Percentiles rank a stretch among this genome's conserved stretches.
Evolutionary conservation across 805 yeast species (phyloP).

Genomic region (Jamesozyma jinghongensis): DNA sequence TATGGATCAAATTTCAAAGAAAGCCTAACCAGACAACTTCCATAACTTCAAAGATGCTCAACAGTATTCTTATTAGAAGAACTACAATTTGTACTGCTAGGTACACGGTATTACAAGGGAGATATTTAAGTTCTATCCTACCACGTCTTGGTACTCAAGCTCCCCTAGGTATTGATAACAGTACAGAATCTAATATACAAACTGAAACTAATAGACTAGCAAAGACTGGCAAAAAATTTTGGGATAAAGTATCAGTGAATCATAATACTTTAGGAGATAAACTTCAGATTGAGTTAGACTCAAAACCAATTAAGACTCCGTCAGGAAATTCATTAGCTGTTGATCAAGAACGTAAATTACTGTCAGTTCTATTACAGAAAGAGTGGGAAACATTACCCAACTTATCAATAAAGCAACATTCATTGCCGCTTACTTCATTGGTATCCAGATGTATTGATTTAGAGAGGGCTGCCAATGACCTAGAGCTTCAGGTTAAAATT

Average conservation of each 20-base stretch:
- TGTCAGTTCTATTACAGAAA: conserved; percentile 70
- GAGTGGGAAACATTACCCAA: conserved; percentile 79
- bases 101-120: too few species aligned
- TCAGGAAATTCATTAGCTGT: conserved; percentile 60
- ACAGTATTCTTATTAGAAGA: background rate
- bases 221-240: conserved; percentile 63
- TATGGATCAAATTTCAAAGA: too few species aligned
- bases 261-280: conserved; percentile 27
- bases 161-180: conserved; percentile 26
- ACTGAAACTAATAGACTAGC: conserved; percentile 63
- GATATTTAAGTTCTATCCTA: background rate
- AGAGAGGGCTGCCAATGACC: conserved; percentile 31
- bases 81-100: background rate
- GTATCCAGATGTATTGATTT: conserved; percentile 83
- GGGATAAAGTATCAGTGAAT: conserved; percentile 56
- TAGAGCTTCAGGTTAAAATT: conserved; percentile 43
- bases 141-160: background rate
- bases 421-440: conserved; percentile 80
- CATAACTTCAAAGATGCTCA: too few species aligned
- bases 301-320: conserved; percentile 76
- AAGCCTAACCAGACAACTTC: too few species aligned
- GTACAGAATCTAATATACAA: conserved; percentile 43
- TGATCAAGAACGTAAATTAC: conserved; percentile 46
- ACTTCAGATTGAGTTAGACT: conserved; percentile 56
- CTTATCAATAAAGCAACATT: conserved; percentile 52